phyloP scores from a whole-genome alignment of 106 monocot genomes.

The Dioscorea alata region DNA sequence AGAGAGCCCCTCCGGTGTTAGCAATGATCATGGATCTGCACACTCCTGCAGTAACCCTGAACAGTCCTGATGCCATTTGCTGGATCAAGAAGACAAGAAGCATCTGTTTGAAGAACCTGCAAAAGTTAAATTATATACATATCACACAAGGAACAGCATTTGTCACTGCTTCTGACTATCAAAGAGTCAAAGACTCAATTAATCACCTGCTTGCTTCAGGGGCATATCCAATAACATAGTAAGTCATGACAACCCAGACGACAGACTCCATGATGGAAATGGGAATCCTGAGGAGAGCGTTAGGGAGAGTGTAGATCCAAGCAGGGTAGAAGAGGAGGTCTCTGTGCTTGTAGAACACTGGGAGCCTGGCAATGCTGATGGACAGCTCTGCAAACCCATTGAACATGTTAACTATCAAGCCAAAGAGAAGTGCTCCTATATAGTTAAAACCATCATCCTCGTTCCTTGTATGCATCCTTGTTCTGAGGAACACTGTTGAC shows the following conservation, averaged over 20 bases:
- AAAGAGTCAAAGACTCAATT: background rate
- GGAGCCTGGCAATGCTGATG: conserved; percentile 49
- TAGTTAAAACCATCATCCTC: conserved; percentile 42
- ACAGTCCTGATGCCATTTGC: conserved; percentile 73
- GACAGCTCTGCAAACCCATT: conserved; percentile 70
- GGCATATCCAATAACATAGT: conserved; percentile 67
- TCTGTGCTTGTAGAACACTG: conserved; percentile 85
- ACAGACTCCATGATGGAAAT: conserved; percentile 56
- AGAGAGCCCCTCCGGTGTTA: conserved; percentile 50
- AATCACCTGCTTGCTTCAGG: conserved; percentile 60
- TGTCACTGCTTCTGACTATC: too few species aligned
- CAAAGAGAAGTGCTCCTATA: conserved; percentile 59
- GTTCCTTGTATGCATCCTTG: conserved; percentile 36
- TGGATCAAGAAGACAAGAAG: conserved; percentile 50
- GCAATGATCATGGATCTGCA: conserved; percentile 54
- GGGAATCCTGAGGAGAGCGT: conserved; percentile 50
- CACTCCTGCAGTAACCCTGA: conserved; percentile 39
- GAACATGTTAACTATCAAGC: conserved; percentile 59
- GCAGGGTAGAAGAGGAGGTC: conserved; percentile 76
- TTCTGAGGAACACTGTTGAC: conserved; percentile 45
- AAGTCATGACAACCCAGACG: conserved; percentile 60
- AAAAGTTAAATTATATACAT: background rate
- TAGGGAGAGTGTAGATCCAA: conserved; percentile 65
- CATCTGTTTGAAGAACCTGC: conserved; percentile 76
- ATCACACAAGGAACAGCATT: too few species aligned